Evolutionary conservation across 1,139 yeast species (phyloP).

Genomic region (Pichia kudriavzevii): DNA sequence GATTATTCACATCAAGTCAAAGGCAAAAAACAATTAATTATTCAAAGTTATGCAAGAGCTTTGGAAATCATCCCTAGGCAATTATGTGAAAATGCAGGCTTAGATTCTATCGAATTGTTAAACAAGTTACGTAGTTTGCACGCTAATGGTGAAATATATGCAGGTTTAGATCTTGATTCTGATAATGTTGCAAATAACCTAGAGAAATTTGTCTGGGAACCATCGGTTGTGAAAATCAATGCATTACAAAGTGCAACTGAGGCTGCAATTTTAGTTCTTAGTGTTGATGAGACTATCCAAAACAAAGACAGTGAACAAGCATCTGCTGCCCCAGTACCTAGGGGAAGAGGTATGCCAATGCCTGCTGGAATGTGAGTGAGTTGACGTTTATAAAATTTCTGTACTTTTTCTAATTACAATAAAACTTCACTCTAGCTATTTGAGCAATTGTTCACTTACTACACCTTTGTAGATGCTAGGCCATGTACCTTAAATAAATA

Average conservation of each 20-base stretch:
- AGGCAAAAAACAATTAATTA: constrained; percentile 90
- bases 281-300: constrained; percentile 92
- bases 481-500: too few relatives aligned
- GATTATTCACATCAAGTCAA: constrained; percentile 83
- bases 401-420: too few relatives aligned
- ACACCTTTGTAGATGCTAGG: too few relatives aligned
- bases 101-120: constrained; percentile 88
- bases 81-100: constrained; percentile 95
- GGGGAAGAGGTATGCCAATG: constrained; percentile 60
- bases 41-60: constrained; percentile 89
- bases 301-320: constrained; percentile 51
- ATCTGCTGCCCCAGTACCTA: constrained; percentile 32
- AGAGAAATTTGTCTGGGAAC: constrained; percentile 93
- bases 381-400: too few relatives aligned
- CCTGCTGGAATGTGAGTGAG: constrained; percentile 18
- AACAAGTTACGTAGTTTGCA: constrained; percentile 89
- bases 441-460: too few relatives aligned
- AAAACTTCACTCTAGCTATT: too few relatives aligned
- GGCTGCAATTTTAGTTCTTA: constrained; percentile 78
- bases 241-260: constrained; percentile 97
- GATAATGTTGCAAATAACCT: constrained; percentile 82
- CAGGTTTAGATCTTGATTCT: constrained; percentile 83
- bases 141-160: constrained; percentile 87
- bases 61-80: constrained; percentile 95
- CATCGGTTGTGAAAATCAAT: constrained; percentile 85